Evolutionary conservation across 768 basidiomycete species (phyloP).

Genomic region (Strobilomyces echinocephalus): DNA sequence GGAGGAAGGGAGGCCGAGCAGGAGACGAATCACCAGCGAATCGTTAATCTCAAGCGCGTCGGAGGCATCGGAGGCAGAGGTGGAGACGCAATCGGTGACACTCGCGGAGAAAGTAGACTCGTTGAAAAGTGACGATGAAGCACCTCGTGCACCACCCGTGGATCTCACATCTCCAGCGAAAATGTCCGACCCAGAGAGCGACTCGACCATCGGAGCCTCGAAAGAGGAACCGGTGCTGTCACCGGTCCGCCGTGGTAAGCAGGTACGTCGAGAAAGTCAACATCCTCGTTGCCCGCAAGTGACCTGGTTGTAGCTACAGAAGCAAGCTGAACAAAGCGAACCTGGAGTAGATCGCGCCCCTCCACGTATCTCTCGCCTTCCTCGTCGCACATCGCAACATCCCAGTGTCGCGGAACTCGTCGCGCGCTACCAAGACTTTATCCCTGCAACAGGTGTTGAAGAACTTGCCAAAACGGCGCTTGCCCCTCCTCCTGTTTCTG

Average conservation of each 20-base stretch:
- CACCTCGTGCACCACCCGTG: conserved; percentile 3
- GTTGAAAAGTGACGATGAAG: conserved; percentile 17
- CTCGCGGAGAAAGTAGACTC: conserved; percentile 15
- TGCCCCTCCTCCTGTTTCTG: conserved; percentile 59
- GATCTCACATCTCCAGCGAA: conserved; percentile 12
- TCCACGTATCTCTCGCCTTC: conserved; percentile 53
- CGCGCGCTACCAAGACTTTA: conserved; percentile 71
- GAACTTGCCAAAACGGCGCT: conserved; percentile 70
- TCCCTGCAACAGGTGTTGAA: conserved; percentile 68
- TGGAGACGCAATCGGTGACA: conserved; percentile 26
- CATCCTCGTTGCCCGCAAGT: background rate
- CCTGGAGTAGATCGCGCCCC: conserved; percentile 16
- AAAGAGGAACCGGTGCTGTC: conserved; percentile 24
- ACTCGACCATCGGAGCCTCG: conserved; percentile 74
- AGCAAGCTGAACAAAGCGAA: conserved; percentile 23
- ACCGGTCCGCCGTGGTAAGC: conserved; percentile 14
- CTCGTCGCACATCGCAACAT: conserved; percentile 51
- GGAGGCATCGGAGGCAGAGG: conserved; percentile 65
- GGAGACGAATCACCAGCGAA: conserved; percentile 48
- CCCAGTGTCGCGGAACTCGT: conserved; percentile 83
- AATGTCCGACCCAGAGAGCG: conserved; percentile 70
- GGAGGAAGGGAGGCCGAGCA: conserved; percentile 51
- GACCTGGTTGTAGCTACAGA: conserved; percentile 18
- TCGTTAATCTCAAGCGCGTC: conserved; percentile 67
- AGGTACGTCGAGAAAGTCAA: conserved; percentile 25